A percentile compares a stretch with the other conserved stretches of the same genome.
Evolutionary conservation across 1,284 basidiomycete genomes (phyloP).

Genomic region (Phylloporus sp.): DNA sequence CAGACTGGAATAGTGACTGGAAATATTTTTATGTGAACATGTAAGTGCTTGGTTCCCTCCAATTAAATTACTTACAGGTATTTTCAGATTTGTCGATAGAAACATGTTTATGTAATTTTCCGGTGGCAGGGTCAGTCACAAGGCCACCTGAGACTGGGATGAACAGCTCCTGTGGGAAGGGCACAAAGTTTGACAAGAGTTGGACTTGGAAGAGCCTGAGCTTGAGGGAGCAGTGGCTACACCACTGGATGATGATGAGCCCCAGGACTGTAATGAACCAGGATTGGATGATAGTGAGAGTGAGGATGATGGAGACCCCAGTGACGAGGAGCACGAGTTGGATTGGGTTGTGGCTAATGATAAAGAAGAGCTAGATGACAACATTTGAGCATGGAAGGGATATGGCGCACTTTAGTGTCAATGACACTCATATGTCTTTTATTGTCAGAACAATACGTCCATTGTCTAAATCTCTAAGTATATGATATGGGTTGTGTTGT

Average conservation of each 20-base stretch:
- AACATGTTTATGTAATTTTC: neutral
- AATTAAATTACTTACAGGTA: too few species aligned
- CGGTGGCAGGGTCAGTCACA: neutral
- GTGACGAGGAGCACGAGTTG: neutral
- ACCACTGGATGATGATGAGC: too few species aligned
- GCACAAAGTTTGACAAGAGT: neutral
- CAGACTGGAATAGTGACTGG: neutral
- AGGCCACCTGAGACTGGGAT: neutral
- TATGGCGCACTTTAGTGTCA: constrained; percentile 3
- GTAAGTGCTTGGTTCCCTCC: neutral
- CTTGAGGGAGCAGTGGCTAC: too few species aligned
- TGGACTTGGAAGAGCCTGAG: neutral
- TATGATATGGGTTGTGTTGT: too few species aligned
- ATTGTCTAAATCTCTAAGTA: too few species aligned
- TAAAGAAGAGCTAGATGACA: neutral
- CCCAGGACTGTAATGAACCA: too few species aligned
- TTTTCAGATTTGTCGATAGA: neutral
- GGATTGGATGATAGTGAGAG: neutral
- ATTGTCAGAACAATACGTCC: too few species aligned
- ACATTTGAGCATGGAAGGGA: neutral
- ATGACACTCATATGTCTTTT: too few species aligned
- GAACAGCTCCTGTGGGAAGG: neutral
- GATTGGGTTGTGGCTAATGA: neutral
- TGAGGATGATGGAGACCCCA: neutral
- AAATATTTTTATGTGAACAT: neutral